Conservation (phyloP, 495 filamentous ascomycete species). For the Penicillium paxilli region DNA sequence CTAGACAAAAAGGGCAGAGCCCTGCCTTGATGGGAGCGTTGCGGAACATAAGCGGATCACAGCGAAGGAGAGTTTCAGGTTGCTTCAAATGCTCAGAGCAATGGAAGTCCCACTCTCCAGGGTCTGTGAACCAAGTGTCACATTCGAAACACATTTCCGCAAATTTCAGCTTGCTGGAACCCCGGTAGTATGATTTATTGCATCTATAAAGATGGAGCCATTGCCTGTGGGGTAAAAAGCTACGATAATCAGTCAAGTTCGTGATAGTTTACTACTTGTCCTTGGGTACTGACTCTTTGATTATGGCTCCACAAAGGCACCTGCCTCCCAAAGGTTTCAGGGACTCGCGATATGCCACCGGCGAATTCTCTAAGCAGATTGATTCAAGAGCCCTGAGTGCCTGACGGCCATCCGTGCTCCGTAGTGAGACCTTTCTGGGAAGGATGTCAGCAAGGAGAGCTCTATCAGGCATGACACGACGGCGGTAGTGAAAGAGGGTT, state of each 20-base stretch:
- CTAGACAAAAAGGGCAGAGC: background rate
- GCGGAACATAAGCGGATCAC: background rate
- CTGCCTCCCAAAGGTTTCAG: constrained; percentile 2
- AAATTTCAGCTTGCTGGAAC: constrained; percentile 1
- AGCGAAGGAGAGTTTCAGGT: background rate
- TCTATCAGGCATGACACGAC: constrained; percentile 14
- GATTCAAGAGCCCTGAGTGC: constrained; percentile 6
- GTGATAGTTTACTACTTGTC: background rate
- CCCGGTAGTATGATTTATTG: background rate
- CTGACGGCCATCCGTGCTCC: constrained; percentile 1
- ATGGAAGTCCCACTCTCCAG: constrained; percentile 3
- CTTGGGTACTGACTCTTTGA: background rate
- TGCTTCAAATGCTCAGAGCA: background rate
- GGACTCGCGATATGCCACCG: constrained; percentile 5
- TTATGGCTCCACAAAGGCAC: constrained; percentile 9
- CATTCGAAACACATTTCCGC: constrained; percentile 15
- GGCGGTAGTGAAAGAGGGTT: constrained; percentile 11
- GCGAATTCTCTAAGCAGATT: constrained; percentile 3
- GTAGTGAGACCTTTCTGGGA: constrained; percentile 1
- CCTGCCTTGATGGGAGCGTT: background rate
- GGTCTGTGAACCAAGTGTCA: constrained; percentile 10
- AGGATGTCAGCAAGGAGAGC: constrained; percentile 8
- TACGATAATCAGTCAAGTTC: background rate
- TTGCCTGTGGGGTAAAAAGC: constrained; percentile 4
- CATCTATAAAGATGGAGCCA: constrained; percentile 17